A percentile compares a stretch with the other conserved stretches of the same genome.
Conservation (phyloP, 2,329 filamentous ascomycete species). For the Paecilomyces fulvus region DNA sequence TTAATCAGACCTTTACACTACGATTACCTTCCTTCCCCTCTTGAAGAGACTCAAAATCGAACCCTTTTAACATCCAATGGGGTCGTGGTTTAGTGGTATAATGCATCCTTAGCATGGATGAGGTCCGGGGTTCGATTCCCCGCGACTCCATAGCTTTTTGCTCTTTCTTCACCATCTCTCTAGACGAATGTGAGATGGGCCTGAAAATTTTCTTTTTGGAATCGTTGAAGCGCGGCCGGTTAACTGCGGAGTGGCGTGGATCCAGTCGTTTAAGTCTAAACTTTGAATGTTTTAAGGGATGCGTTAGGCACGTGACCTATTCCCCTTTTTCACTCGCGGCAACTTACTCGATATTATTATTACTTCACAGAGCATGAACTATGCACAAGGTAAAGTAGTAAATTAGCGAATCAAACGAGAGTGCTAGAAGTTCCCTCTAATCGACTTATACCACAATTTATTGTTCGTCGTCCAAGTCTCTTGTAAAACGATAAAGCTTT, state of each 20-base stretch:
- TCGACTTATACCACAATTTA: too few species aligned
- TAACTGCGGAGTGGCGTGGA: background rate
- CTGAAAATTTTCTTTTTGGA: background rate
- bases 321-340: background rate
- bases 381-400: too few species aligned
- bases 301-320: background rate
- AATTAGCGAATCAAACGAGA: too few species aligned
- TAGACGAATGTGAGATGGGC: background rate
- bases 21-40: too few species aligned
- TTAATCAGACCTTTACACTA: too few species aligned
- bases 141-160: slow-evolving; percentile 31
- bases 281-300: background rate
- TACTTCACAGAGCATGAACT: too few species aligned
- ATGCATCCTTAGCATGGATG: slow-evolving; percentile 42
- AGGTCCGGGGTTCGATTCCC: slow-evolving; percentile 43
- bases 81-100: slow-evolving; percentile 42
- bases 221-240: background rate
- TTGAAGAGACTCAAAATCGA: too few species aligned
- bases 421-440: too few species aligned
- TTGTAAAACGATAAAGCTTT: too few species aligned
- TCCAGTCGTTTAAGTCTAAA: background rate
- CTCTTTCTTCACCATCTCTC: background rate
- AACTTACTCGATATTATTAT: background rate
- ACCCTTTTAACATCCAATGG: slow-evolving; percentile 6
- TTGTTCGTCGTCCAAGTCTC: too few species aligned